Evolutionary conservation across 257 asterid genomes (phyloP).

Genomic region (Orobanche coerulescens): DNA sequence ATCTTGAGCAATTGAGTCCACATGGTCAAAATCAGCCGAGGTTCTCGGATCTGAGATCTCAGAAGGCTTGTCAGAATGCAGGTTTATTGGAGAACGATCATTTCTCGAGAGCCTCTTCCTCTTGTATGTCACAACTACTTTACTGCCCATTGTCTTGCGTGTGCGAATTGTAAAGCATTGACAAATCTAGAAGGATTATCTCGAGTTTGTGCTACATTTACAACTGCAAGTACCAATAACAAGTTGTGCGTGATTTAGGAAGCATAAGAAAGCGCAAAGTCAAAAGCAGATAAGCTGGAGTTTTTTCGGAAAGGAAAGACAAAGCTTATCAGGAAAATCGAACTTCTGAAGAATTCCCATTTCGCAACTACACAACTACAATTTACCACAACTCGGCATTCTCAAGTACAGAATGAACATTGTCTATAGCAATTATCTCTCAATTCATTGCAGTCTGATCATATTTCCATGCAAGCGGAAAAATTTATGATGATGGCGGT

Average conservation of each 20-base stretch:
- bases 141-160: slow-evolving; percentile 37
- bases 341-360: not conserved
- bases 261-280: too few species aligned
- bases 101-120: slow-evolving; percentile 39
- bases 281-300: too few species aligned
- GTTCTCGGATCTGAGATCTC: slow-evolving; percentile 21
- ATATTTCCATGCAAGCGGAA: too few species aligned
- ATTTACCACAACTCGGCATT: too few species aligned
- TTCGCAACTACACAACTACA: not conserved
- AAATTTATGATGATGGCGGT: too few species aligned
- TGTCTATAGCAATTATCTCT: too few species aligned
- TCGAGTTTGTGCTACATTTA: slow-evolving; percentile 13
- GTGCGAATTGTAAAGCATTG: not conserved
- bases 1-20: slow-evolving; percentile 27
- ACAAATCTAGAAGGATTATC: not conserved
- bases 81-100: slow-evolving; percentile 23
- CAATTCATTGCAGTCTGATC: too few species aligned
- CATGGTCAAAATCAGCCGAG: slow-evolving; percentile 16
- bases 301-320: too few species aligned
- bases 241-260: not conserved
- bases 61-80: slow-evolving; percentile 17
- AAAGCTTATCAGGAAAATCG: not conserved
- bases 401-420: too few species aligned
- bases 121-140: slow-evolving; percentile 59
- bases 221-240: slow-evolving; percentile 12